Conservation (phyloP, 139 green algal species). For the Chlorella ohadii region DNA sequence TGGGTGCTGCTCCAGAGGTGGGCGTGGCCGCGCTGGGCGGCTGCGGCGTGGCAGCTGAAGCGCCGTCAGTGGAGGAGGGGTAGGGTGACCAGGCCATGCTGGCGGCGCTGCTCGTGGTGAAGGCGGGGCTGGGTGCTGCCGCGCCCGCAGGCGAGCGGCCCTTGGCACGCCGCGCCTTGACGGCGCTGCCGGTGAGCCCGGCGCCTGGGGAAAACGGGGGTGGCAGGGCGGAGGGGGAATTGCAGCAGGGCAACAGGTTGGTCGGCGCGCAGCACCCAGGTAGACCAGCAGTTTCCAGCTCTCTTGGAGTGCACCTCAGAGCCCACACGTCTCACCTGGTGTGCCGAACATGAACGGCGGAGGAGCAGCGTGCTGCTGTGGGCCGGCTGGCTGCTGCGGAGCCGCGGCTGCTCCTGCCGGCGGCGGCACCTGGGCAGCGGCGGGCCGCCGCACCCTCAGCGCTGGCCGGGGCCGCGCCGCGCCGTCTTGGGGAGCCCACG, state of each 20-base stretch:
- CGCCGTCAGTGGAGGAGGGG: neutral
- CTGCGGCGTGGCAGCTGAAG: neutral
- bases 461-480: neutral
- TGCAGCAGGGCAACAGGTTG: too few relatives aligned
- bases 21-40: neutral
- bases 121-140: constrained; percentile 20
- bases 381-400: neutral
- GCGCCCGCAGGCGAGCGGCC: neutral
- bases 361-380: neutral
- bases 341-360: constrained; percentile 13
- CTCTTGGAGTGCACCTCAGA: neutral
- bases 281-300: neutral
- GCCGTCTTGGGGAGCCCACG: too few relatives aligned
- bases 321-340: neutral
- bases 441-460: neutral
- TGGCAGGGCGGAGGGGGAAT: too few relatives aligned
- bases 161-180: neutral
- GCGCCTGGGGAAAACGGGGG: neutral
- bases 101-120: constrained; percentile 6
- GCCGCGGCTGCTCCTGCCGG: neutral
- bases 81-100: constrained; percentile 27
- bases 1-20: neutral
- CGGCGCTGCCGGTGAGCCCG: neutral
- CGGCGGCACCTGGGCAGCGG: neutral
- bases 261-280: neutral